Conservation (phyloP, 1,139 yeast genomes). For the Sugiyamaella japonica region DNA sequence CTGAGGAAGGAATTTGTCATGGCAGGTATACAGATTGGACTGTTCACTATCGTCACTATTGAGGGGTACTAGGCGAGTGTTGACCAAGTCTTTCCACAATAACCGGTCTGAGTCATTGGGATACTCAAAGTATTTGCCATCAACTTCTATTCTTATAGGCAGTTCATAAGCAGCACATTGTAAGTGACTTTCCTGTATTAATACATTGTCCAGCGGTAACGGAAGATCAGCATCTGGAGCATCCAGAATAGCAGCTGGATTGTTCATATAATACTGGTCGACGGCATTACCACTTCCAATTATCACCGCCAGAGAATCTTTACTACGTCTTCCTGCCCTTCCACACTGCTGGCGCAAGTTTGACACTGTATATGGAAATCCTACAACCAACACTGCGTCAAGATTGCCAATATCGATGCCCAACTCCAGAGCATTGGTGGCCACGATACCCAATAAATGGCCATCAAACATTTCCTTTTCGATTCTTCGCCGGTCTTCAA, state of each 20-base stretch:
- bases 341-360: conserved; percentile 96
- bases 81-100: conserved; percentile 13
- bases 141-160: conserved; percentile 58
- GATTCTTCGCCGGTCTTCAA: conserved; percentile 77
- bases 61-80: conserved; percentile 2
- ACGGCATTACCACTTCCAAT: conserved; percentile 85
- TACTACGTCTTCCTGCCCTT: conserved; percentile 78
- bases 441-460: conserved; percentile 76
- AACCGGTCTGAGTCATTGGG: conserved; percentile 12
- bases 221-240: conserved; percentile 45
- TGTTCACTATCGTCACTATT: conserved; percentile 43
- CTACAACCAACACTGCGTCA: conserved; percentile 89
- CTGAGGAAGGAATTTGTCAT: conserved; percentile 70
- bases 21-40: conserved; percentile 51
- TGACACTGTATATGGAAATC: conserved; percentile 84
- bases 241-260: conserved; percentile 63
- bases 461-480: conserved; percentile 92
- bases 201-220: conserved; percentile 55
- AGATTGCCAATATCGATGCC: conserved; percentile 93
- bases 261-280: conserved; percentile 77
- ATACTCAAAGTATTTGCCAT: conserved; percentile 55
- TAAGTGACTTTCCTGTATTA: conserved; percentile 74
- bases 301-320: conserved; percentile 72
- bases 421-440: conserved; percentile 91
- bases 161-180: conserved; percentile 94